A percentile compares a stretch with the other conserved stretches of the same genome.
Evolutionary conservation across 2,329 filamentous ascomycete species (phyloP).

Genomic region (Zopfia rhizophila): DNA sequence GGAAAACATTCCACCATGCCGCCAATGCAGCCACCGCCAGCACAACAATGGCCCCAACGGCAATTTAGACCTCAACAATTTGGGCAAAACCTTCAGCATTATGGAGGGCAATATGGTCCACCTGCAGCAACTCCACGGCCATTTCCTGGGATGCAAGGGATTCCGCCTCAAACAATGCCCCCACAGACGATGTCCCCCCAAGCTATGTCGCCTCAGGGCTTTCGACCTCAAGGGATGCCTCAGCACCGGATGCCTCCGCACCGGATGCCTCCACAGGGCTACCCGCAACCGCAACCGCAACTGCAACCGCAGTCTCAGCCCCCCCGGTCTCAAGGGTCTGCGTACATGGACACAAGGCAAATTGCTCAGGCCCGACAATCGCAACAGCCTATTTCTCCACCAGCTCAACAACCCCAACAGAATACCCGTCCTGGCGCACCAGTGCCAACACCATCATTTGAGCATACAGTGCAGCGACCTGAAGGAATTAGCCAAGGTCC

Average conservation of each 20-base stretch:
- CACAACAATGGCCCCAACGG: slow-evolving; percentile 21
- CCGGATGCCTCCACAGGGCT: slow-evolving; percentile 4
- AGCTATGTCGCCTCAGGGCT: slow-evolving; percentile 4
- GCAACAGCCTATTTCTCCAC: slow-evolving; percentile 8
- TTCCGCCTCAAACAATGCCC: slow-evolving; percentile 20
- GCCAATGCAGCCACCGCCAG: slow-evolving; percentile 19
- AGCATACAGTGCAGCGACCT: neutral
- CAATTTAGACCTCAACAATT: slow-evolving; percentile 16
- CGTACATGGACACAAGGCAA: slow-evolving; percentile 17
- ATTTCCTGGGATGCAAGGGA: slow-evolving; percentile 30
- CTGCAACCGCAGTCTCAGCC: slow-evolving; percentile 10
- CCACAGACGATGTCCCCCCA: slow-evolving; percentile 24
- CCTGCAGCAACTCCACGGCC: slow-evolving; percentile 21
- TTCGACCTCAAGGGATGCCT: slow-evolving; percentile 13
- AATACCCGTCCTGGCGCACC: slow-evolving; percentile 1
- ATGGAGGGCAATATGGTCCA: slow-evolving; percentile 27
- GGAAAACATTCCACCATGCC: slow-evolving; percentile 35
- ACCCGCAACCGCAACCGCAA: slow-evolving; percentile 17
- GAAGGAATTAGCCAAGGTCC: neutral
- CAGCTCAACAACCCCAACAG: slow-evolving; percentile 2
- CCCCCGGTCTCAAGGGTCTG: slow-evolving; percentile 14
- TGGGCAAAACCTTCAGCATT: slow-evolving; percentile 33
- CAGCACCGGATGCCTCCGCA: neutral
- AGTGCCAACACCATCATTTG: slow-evolving; percentile 8
- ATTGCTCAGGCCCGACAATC: slow-evolving; percentile 14